Evolutionary conservation across 495 filamentous ascomycete genomes (phyloP).

Genomic region (Trichocladium antarcticum): DNA sequence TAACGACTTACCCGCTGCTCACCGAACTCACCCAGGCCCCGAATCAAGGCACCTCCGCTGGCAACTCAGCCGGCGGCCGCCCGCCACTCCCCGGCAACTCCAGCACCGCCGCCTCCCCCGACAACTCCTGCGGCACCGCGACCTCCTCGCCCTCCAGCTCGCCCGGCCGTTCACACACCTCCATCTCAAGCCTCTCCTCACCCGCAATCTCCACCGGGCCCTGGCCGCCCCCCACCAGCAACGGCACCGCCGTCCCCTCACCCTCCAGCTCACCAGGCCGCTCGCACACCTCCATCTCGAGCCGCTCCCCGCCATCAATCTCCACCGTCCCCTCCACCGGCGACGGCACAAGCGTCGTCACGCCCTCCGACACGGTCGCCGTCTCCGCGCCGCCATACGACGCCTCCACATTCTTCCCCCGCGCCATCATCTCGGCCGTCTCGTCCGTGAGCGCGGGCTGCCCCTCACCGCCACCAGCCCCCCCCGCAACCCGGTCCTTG

Average conservation of each 20-base stretch:
- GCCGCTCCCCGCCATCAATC: not conserved
- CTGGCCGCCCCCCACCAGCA: too few relatives aligned
- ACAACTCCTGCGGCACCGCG: not conserved
- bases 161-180: not conserved
- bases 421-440: not conserved
- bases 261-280: not conserved
- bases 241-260: not conserved
- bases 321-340: not conserved
- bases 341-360: too few relatives aligned
- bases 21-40: too few relatives aligned
- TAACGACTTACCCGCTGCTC: too few relatives aligned
- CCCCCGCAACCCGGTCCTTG: not conserved
- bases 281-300: too few relatives aligned
- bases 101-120: not conserved
- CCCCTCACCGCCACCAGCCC: too few relatives aligned
- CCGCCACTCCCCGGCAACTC: not conserved
- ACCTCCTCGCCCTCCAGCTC: not conserved
- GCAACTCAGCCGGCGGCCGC: not conserved
- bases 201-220: not conserved
- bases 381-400: too few relatives aligned
- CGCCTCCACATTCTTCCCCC: not conserved
- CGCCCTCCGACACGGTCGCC: too few relatives aligned
- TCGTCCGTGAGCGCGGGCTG: too few relatives aligned
- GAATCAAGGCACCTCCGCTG: not conserved
- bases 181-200: not conserved